phyloP scores from a whole-genome alignment of 2,329 filamentous ascomycete species.

The Fusarium incarnatum region DNA sequence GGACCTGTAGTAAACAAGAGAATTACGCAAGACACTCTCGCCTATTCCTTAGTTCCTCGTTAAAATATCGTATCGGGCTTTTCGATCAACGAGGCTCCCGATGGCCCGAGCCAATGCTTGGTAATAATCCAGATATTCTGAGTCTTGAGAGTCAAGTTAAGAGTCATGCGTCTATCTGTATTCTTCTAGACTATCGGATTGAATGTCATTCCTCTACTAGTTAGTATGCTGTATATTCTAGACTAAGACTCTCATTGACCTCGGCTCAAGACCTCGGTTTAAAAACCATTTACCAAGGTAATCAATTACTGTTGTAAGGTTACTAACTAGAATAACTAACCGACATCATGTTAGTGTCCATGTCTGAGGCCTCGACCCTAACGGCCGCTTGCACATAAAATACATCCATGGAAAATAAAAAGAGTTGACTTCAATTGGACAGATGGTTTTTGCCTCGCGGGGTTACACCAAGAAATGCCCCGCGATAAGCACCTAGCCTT shows the following conservation, averaged over 20 bases:
- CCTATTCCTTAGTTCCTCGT: constrained; percentile 22
- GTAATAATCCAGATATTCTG: background rate
- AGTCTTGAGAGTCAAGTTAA: background rate
- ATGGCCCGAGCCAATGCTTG: constrained; percentile 3
- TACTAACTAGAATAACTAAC: background rate
- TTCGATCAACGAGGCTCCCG: constrained; percentile 18
- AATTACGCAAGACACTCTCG: constrained; percentile 22
- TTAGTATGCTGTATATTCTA: background rate
- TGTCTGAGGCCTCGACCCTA: constrained; percentile 19
- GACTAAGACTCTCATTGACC: background rate
- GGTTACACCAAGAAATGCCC: constrained; percentile 35
- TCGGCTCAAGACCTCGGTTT: constrained; percentile 26
- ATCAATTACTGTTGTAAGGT: background rate
- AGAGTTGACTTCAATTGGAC: constrained; percentile 6
- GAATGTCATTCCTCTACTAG: background rate
- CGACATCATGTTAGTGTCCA: constrained; percentile 2
- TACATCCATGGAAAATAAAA: constrained; percentile 3
- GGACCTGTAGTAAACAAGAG: constrained; percentile 9
- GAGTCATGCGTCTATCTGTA: background rate
- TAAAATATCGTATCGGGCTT: constrained; percentile 5
- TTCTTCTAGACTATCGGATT: constrained; percentile 22
- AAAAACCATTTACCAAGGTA: background rate
- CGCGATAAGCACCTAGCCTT: constrained; percentile 24
- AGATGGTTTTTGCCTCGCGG: constrained; percentile 10
- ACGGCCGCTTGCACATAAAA: constrained; percentile 12